A percentile compares a stretch with the other conserved stretches of the same genome.
Evolutionary conservation across 495 filamentous ascomycete genomes (phyloP).

Genomic region (Hyaloscypha variabilis): DNA sequence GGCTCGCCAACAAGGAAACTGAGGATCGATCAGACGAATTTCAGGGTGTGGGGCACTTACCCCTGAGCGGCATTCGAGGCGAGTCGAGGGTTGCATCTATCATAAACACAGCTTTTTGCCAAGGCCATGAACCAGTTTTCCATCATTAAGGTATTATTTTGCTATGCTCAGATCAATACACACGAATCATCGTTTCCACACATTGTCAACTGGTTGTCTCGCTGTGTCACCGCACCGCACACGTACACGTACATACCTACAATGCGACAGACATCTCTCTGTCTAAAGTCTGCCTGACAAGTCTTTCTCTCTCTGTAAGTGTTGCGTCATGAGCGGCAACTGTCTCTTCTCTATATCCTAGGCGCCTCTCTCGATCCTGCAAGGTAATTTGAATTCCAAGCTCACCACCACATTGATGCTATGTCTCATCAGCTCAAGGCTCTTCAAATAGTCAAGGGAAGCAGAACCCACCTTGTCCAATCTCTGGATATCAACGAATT

Average conservation of each 20-base stretch:
- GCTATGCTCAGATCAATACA: neutral
- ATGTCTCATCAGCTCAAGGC: too few species aligned
- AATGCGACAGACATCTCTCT: conserved; percentile 14
- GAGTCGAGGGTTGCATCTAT: neutral
- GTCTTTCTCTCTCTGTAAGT: conserved; percentile 14
- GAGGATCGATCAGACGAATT: neutral
- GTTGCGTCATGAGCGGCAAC: neutral
- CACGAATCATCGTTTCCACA: neutral
- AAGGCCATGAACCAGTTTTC: neutral
- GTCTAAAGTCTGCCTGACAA: conserved; percentile 21
- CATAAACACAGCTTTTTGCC: neutral
- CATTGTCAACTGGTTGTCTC: neutral
- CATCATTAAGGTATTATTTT: neutral
- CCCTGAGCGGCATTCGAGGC: neutral
- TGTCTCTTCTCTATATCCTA: neutral
- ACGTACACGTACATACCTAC: neutral
- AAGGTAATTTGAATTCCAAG: neutral
- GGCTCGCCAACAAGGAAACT: too few species aligned
- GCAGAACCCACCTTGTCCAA: neutral
- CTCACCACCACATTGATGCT: neutral
- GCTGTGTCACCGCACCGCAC: neutral
- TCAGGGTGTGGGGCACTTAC: neutral
- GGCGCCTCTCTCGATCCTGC: neutral
- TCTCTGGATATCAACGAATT: neutral
- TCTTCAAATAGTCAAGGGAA: too few species aligned